phyloP scores from a whole-genome alignment of 83 land plant genomes.

The Thuja plicata region DNA sequence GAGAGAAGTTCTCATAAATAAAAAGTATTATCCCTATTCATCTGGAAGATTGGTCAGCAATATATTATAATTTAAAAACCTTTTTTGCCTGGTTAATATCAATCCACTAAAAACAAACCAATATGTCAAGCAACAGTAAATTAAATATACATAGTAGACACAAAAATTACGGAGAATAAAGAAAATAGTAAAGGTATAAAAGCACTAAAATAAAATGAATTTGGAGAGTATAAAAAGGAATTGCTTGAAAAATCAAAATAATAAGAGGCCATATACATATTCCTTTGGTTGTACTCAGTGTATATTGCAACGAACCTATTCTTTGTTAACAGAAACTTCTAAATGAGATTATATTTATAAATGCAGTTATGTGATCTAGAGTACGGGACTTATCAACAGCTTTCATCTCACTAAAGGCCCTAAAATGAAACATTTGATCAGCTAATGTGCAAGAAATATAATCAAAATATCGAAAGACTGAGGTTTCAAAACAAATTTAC shows the following conservation, averaged over 20 bases:
- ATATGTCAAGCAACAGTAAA: not conserved
- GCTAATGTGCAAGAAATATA: not conserved
- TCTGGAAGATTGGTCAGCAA: not conserved
- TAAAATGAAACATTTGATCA: not conserved
- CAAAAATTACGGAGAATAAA: not conserved
- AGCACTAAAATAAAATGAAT: not conserved
- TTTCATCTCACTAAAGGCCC: not conserved
- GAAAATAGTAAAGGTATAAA: not conserved
- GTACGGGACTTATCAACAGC: not conserved
- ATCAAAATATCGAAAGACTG: not conserved
- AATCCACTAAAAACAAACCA: not conserved
- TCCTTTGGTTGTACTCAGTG: not conserved
- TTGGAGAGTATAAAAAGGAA: not conserved
- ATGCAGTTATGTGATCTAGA: not conserved
- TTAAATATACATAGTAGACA: not conserved
- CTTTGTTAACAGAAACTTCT: not conserved
- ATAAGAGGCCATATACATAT: not conserved
- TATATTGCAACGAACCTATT: not conserved
- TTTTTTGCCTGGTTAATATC: not conserved
- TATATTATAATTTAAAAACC: not conserved
- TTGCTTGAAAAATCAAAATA: not conserved
- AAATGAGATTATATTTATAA: not conserved
- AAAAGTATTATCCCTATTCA: not conserved
- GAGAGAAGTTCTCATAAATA: not conserved
- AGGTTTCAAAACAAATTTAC: not conserved